Conservation (phyloP, 176 grass and related monocot species). For the Eleusine coracana region DNA sequence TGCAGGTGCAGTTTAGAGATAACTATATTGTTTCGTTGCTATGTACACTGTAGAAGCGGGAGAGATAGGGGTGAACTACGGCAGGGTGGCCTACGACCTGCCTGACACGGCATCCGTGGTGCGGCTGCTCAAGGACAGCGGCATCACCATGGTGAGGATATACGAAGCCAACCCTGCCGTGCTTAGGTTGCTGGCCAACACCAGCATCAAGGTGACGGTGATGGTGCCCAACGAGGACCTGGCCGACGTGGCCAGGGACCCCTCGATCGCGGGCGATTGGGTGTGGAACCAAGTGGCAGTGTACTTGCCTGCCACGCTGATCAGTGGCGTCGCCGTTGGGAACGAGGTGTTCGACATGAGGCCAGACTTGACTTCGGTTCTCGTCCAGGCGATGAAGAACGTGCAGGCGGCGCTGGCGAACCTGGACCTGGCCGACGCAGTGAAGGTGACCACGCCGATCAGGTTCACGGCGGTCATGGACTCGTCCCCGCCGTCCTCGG, state of each 20-base stretch:
- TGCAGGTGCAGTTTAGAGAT: neutral
- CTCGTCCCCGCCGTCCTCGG: slow-evolving; percentile 57
- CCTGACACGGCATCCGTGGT: slow-evolving; percentile 44
- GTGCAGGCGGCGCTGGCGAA: slow-evolving; percentile 46
- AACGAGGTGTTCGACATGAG: slow-evolving; percentile 58
- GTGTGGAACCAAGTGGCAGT: slow-evolving; percentile 48
- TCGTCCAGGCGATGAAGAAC: slow-evolving; percentile 16
- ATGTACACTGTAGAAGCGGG: slow-evolving; percentile 35
- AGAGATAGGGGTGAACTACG: slow-evolving; percentile 61
- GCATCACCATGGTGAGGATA: slow-evolving; percentile 58
- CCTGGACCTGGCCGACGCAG: slow-evolving; percentile 41
- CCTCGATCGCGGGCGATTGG: slow-evolving; percentile 42
- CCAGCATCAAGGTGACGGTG: slow-evolving; percentile 60
- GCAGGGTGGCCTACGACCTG: slow-evolving; percentile 57
- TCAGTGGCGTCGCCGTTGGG: slow-evolving; percentile 52
- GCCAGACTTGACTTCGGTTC: neutral
- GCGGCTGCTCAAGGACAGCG: slow-evolving; percentile 51
- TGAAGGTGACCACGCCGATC: slow-evolving; percentile 71
- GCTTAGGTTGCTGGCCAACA: slow-evolving; percentile 47
- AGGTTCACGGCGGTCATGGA: slow-evolving; percentile 47
- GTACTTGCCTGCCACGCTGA: slow-evolving; percentile 53
- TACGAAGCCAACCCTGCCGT: slow-evolving; percentile 50
- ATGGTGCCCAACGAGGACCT: slow-evolving; percentile 57
- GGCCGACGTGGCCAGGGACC: slow-evolving; percentile 17
- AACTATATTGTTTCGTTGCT: slow-evolving; percentile 2